phyloP scores from a whole-genome alignment of 78 protist species.

The Dictyostelium brefeldianum region DNA sequence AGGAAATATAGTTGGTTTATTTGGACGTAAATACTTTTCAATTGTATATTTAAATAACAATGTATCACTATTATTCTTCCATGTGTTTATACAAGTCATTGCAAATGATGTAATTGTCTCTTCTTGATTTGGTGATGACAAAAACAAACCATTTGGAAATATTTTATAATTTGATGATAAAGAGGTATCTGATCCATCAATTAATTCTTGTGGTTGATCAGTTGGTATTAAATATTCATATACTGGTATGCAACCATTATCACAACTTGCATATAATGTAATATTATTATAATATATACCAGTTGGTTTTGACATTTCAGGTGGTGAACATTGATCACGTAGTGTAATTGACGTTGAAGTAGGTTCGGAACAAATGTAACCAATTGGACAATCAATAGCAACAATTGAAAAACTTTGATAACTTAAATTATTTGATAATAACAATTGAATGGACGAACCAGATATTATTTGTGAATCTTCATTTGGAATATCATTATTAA shows the following conservation, averaged over 20 bases:
- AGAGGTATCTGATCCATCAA: background rate
- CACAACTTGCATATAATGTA: constrained; percentile 6
- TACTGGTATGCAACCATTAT: background rate
- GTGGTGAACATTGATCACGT: background rate
- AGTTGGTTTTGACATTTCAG: background rate
- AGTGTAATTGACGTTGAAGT: background rate
- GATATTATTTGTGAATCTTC: background rate
- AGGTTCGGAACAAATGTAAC: constrained; percentile 25
- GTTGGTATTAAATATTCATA: background rate
- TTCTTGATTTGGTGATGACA: background rate
- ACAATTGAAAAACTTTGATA: background rate
- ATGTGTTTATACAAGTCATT: background rate
- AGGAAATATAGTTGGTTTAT: constrained; percentile 4
- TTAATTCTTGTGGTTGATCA: background rate
- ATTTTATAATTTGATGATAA: background rate
- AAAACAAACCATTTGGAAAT: constrained; percentile 4
- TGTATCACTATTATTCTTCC: background rate
- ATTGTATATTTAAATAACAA: background rate
- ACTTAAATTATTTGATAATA: background rate
- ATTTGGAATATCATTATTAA: constrained; percentile 15
- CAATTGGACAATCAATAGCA: constrained; percentile 23
- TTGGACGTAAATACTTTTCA: background rate
- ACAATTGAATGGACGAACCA: background rate
- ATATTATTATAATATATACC: constrained; percentile 24
- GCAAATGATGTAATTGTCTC: background rate